These are phyloP conservation scores for Emmonsia crescens DNA, from an alignment of 2,329 filamentous ascomycete species.

Conservation along the genomic window DNA sequence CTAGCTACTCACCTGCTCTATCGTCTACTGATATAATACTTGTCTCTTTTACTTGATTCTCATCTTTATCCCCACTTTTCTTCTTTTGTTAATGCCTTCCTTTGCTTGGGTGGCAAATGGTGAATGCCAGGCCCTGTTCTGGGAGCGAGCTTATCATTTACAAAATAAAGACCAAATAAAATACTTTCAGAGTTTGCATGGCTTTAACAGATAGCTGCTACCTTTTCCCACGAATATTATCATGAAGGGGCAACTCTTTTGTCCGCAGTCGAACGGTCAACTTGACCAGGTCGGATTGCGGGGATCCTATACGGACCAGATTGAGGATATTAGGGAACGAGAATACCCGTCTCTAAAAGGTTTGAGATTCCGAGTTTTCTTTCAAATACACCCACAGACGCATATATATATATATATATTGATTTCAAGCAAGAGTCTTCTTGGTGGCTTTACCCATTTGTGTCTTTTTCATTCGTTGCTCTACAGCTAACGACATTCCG, in stretches of 20 bases:
- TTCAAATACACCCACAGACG: background rate
- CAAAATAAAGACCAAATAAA: background rate
- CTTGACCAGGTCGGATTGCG: background rate
- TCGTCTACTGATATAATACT: background rate
- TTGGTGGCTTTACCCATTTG: background rate
- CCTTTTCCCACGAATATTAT: background rate
- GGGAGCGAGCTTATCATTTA: background rate
- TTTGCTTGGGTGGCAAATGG: background rate
- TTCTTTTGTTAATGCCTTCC: background rate
- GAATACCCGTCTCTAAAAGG: slow-evolving; percentile 39
- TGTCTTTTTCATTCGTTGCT: background rate
- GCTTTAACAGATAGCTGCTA: background rate
- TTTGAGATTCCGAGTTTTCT: slow-evolving; percentile 10
- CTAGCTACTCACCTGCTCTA: background rate
- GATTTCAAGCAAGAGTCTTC: background rate
- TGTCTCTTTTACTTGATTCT: background rate
- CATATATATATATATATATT: background rate
- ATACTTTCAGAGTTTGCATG: background rate
- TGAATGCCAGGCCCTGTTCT: background rate
- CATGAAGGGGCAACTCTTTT: background rate
- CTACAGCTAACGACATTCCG: slow-evolving; percentile 7
- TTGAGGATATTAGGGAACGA: slow-evolving; percentile 36
- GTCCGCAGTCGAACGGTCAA: background rate
- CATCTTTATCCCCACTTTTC: too few species aligned
- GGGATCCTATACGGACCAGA: slow-evolving; percentile 30